Percentiles rank a stretch among this genome's conserved stretches.
Evolutionary conservation across 768 basidiomycete genomes (phyloP).

Genomic region (Collybiopsis confluens): DNA sequence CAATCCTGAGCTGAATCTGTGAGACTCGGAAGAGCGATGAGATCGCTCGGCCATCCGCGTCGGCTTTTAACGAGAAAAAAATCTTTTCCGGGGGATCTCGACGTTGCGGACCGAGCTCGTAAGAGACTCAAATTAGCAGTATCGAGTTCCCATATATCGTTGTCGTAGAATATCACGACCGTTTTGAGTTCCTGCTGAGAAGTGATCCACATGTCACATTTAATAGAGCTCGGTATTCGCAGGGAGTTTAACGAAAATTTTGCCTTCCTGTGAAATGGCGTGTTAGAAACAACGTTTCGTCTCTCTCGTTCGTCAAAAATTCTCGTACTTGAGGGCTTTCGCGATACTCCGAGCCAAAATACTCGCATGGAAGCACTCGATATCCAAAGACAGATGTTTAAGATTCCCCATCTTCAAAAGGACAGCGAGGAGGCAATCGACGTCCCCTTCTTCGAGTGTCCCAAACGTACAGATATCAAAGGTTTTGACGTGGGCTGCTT

Average conservation of each 20-base stretch:
- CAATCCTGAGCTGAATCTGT: not conserved
- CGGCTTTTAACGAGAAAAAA: not conserved
- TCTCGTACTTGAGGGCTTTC: not conserved
- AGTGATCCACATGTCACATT: slow-evolving; percentile 1
- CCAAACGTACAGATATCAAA: not conserved
- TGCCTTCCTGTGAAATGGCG: not conserved
- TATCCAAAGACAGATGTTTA: not conserved
- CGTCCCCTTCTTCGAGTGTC: not conserved
- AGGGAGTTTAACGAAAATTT: not conserved
- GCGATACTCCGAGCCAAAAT: not conserved
- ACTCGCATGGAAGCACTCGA: not conserved
- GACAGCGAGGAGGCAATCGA: not conserved
- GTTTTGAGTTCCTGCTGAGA: not conserved
- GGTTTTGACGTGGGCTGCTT: not conserved
- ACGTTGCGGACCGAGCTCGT: not conserved
- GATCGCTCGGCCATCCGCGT: slow-evolving; percentile 1
- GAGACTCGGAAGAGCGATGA: not conserved
- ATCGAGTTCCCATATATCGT: not conserved
- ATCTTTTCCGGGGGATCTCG: not conserved
- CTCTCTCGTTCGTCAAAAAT: not conserved
- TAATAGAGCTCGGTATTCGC: not conserved
- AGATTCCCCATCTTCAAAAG: not conserved
- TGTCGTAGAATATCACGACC: not conserved
- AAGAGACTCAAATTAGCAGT: not conserved
- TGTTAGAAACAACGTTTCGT: not conserved